Base-by-base conservation (phyloP, 768 basidiomycete genomes). In the Tubosaeta brunneosetosa region DNA sequence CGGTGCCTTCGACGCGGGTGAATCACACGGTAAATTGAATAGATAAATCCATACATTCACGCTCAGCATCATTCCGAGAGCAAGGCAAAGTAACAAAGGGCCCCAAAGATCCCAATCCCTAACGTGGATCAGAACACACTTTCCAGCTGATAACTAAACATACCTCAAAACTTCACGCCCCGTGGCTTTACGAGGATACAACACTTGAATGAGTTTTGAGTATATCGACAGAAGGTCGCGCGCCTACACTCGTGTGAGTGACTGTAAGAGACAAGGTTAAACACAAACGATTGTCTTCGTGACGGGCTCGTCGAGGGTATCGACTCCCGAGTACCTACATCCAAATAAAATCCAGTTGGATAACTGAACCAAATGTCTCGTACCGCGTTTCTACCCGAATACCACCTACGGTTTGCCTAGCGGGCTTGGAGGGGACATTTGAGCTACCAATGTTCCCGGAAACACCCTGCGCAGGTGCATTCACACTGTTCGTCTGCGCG, bases 21-120 rank as follows among this genome's bases (percentile, higher is more conserved):
- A 57, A 41, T 42, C 3, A 16, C 9, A 9, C 36, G 4, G 8
- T 38, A 31, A 45, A 36, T 7, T 19, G 27, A 46, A 34, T 11
- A n/a, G 40, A 17, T 10, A 36, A 42, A 19, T 59, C 59, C 79
- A 47, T 63, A 90, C 92, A 67, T 90, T 91, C 43, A 92, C 72
- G 64, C 90, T 93, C 17, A 95, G 80, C 77, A 94, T 85, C 41
- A 91, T 85, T 48, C 85, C 88, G 12, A 94, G 79, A 37, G 81
- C 67, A 49, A 94, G 76, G 60, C 87, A 91, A 37, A 94, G 77
- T 25, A 97, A 77, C 3, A 97, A 76, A 11, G 94, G 94, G 3
- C 94, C 94, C 95, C 95, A 98, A 25, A 98, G 78, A 71, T 98
- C 95, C 95, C 94, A 98, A 66, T 97, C 94, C 57, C 93, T 93